Conservation (phyloP, 352 stramenopile species). For the Pythium sukuiense region DNA sequence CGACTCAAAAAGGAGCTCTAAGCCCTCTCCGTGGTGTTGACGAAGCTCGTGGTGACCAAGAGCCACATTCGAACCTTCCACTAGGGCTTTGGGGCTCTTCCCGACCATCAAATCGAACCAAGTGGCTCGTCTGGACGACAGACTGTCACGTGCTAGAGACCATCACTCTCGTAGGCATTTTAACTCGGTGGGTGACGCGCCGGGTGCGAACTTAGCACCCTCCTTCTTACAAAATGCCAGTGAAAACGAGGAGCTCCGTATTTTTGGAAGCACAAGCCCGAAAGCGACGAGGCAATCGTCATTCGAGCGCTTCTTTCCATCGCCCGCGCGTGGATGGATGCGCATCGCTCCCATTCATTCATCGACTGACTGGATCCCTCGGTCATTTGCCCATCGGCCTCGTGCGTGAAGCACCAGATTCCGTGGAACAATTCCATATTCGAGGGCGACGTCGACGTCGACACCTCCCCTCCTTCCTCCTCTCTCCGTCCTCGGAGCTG, state of each 20-base stretch:
- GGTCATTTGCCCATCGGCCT: not conserved
- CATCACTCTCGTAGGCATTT: conserved; percentile 14
- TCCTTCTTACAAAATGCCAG: conserved; percentile 11
- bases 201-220: conserved; percentile 20
- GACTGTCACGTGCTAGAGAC: conserved; percentile 4
- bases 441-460: conserved; percentile 12
- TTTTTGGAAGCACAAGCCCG: conserved; percentile 17
- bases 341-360: no score
- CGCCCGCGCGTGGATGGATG: no score
- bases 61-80: not conserved
- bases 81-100: not conserved
- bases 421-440: conserved; percentile 5
- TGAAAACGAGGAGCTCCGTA: not conserved
- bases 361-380: no score
- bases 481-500: not conserved
- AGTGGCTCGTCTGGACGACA: not conserved
- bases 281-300: conserved; percentile 32
- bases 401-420: conserved; percentile 11
- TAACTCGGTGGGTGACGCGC: conserved; percentile 21
- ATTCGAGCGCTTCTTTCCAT: conserved; percentile 15
- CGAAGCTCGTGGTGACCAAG: no score
- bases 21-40: not conserved
- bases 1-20: not conserved
- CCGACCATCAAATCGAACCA: conserved; percentile 1
- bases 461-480: conserved; percentile 1